Evolutionary conservation across 768 basidiomycete genomes (phyloP).

Genomic region (Roridomyces roridus): DNA sequence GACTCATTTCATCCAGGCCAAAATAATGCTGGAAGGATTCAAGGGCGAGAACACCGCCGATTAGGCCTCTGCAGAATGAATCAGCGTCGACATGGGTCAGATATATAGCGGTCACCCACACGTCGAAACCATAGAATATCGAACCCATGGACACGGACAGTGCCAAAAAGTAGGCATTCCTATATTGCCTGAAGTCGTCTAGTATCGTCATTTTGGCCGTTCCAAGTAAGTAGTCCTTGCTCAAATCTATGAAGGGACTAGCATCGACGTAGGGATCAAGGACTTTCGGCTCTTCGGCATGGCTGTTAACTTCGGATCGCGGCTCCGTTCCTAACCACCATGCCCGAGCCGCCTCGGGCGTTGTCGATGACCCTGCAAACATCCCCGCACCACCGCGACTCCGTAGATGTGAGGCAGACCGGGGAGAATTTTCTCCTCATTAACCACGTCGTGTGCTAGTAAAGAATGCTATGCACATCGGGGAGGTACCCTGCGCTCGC

Average conservation of each 20-base stretch:
- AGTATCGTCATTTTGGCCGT: slow-evolving; percentile 30
- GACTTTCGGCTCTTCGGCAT: too few species aligned
- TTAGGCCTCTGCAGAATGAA: slow-evolving; percentile 51
- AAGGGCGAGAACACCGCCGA: slow-evolving; percentile 55
- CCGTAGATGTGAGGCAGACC: slow-evolving; percentile 14
- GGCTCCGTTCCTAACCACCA: too few species aligned
- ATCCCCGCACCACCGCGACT: slow-evolving; percentile 21
- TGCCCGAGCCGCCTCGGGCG: slow-evolving; percentile 19
- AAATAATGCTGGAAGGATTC: slow-evolving; percentile 55
- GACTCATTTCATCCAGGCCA: slow-evolving; percentile 45
- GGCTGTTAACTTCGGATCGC: too few species aligned
- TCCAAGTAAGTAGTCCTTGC: slow-evolving; percentile 33
- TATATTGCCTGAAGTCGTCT: slow-evolving; percentile 34
- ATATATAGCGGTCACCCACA: slow-evolving; percentile 29
- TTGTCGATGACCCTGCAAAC: slow-evolving; percentile 18
- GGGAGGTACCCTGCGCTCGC: slow-evolving; percentile 78
- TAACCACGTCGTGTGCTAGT: slow-evolving; percentile 7
- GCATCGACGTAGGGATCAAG: too few species aligned
- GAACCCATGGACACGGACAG: slow-evolving; percentile 52
- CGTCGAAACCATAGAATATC: slow-evolving; percentile 57
- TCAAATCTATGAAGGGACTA: neutral
- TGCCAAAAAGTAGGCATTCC: slow-evolving; percentile 54
- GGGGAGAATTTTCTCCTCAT: neutral
- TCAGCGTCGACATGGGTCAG: too few species aligned
- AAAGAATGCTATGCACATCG: slow-evolving; percentile 65